A percentile compares a stretch with the other conserved stretches of the same genome.
These are phyloP conservation scores for Podila verticillata DNA, from an alignment of 192 early-diverging fungal genomes.

Conservation along the genomic window DNA sequence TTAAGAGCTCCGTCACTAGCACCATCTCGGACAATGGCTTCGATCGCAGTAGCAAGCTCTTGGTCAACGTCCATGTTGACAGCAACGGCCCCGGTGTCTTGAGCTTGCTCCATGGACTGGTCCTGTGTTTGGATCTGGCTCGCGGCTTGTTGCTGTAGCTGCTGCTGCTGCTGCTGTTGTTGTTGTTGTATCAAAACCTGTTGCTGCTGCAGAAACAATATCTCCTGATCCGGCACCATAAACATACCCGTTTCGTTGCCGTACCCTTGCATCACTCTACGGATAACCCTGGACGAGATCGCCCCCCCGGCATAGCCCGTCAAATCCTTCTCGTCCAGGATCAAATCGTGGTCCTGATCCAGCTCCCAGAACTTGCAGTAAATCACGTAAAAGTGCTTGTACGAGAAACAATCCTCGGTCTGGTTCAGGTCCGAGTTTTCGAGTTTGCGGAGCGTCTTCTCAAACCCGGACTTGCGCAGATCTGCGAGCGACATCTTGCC, in stretches of 20 bases:
- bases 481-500: constrained; percentile 82
- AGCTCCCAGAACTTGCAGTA: constrained; percentile 98
- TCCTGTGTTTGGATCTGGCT: too few species aligned
- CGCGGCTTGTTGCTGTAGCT: neutral
- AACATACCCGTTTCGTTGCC: constrained; percentile 65
- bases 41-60: neutral
- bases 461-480: constrained; percentile 74
- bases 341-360: constrained; percentile 88
- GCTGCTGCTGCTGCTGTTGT: constrained; percentile 19
- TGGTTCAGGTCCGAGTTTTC: constrained; percentile 65
- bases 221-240: constrained; percentile 35
- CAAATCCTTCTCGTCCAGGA: constrained; percentile 76
- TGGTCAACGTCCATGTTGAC: neutral
- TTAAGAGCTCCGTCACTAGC: neutral
- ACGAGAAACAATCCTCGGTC: constrained; percentile 89
- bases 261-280: constrained; percentile 75
- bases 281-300: constrained; percentile 74
- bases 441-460: constrained; percentile 68
- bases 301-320: constrained; percentile 75
- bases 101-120: too few species aligned
- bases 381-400: constrained; percentile 98
- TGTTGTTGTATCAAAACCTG: constrained; percentile 29
- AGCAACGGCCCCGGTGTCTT: neutral
- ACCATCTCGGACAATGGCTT: neutral
- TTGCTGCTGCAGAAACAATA: constrained; percentile 26